A percentile compares a stretch with the other conserved stretches of the same genome.
Evolutionary conservation across 164 flowering plant species (phyloP).

Genomic region (Berberis thunbergii): DNA sequence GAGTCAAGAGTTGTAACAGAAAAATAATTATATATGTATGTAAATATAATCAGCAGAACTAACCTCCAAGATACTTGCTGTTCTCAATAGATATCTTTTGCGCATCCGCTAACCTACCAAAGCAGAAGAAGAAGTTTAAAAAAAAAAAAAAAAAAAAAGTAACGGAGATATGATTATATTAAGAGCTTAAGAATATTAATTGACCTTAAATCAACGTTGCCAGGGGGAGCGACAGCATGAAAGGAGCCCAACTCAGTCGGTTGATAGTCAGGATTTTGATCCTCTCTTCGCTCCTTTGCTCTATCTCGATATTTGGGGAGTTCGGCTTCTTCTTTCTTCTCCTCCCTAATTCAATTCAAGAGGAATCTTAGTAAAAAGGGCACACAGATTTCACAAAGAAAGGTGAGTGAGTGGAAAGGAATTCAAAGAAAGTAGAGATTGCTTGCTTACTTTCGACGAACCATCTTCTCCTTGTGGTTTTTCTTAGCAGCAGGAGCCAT

Average conservation of each 20-base stretch:
- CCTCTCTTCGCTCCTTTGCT: slow-evolving; percentile 95
- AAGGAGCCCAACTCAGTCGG: slow-evolving; percentile 69
- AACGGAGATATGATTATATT: neutral
- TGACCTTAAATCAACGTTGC: slow-evolving; percentile 55
- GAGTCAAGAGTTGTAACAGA: neutral
- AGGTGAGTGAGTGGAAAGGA: neutral
- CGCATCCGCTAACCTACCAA: slow-evolving; percentile 62
- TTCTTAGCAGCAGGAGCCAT: slow-evolving; percentile 34
- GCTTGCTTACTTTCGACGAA: slow-evolving; percentile 48
- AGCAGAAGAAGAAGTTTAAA: neutral
- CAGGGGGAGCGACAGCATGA: slow-evolving; percentile 98
- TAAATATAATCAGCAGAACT: slow-evolving; percentile 7
- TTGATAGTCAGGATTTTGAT: slow-evolving; percentile 95
- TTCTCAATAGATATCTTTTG: slow-evolving; percentile 91
- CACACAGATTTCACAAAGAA: neutral
- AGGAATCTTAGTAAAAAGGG: neutral
- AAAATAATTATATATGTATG: neutral
- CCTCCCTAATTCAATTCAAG: slow-evolving; percentile 39
- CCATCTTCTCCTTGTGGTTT: slow-evolving; percentile 50
- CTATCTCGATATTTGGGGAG: slow-evolving; percentile 81
- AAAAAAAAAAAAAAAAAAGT: neutral
- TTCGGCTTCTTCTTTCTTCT: slow-evolving; percentile 76
- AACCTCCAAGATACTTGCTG: slow-evolving; percentile 99
- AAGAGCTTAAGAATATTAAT: neutral
- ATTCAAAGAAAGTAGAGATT: neutral